Evolutionary conservation across 2,329 filamentous ascomycete genomes (phyloP).

Genomic region (Salinomyces thailandicus): DNA sequence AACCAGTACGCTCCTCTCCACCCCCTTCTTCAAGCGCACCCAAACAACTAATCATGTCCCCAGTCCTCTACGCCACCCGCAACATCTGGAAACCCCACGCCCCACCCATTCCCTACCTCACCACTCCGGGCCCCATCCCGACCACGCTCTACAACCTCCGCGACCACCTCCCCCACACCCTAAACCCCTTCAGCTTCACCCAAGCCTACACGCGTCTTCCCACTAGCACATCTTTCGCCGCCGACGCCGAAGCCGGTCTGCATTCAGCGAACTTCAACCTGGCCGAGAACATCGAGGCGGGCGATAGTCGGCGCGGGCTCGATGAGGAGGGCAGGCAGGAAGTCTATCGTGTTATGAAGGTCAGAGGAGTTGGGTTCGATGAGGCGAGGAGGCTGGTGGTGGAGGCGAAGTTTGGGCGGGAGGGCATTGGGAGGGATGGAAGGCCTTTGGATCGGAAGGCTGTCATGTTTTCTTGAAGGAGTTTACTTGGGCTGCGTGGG

Average conservation of each 20-base stretch:
- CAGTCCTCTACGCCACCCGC: constrained; percentile 72
- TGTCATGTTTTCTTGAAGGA: constrained; percentile 66
- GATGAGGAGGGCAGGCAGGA: constrained; percentile 72
- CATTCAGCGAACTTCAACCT: constrained; percentile 78
- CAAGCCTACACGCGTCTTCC: constrained; percentile 61
- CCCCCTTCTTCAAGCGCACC: neutral
- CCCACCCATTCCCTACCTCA: constrained; percentile 45
- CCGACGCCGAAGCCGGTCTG: constrained; percentile 80
- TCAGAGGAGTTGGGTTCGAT: constrained; percentile 70
- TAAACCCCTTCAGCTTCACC: constrained; percentile 36
- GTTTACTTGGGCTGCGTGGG: no score
- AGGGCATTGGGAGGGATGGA: constrained; percentile 82
- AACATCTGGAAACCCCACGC: constrained; percentile 63
- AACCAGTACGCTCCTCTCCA: constrained; percentile 46
- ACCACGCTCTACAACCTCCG: constrained; percentile 44
- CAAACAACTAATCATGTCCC: constrained; percentile 1
- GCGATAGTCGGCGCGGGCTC: constrained; percentile 69
- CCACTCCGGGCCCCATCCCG: constrained; percentile 38
- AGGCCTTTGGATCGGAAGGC: constrained; percentile 87
- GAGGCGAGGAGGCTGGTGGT: constrained; percentile 80
- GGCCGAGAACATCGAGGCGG: constrained; percentile 63
- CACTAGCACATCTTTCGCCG: constrained; percentile 54
- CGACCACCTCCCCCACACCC: constrained; percentile 29
- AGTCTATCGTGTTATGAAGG: constrained; percentile 85
- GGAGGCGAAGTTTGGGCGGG: constrained; percentile 73